Base-by-base conservation (phyloP, 345 rosid species). In the Punica granatum region DNA sequence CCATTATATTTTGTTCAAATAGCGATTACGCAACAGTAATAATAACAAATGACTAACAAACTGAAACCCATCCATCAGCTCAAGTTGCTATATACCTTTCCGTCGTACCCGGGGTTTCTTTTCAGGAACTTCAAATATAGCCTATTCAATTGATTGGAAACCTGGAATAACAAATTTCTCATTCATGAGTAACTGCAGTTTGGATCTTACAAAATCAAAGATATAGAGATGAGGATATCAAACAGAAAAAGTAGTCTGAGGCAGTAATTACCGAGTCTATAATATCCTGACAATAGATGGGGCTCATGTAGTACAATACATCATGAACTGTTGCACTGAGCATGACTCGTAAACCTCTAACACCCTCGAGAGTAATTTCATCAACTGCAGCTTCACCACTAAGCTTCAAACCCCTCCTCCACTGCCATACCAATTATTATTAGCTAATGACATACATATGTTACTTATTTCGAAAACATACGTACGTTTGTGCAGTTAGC, bases 331-430 rank as follows among this genome's bases (percentile, higher is more conserved):
- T 94, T 62, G 98, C 99, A 68, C 99, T 84, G 76, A 94, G 82
- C 85, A 74, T 89, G 69, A 84, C 85, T 39, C 98, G 95, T 71
- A 94, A 78, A 65, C 96, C 92, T 18, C 90, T 83, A 23, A 94
- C 99, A 75, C 99, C 99, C 67, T 94, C 98, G 71, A 94, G 81
- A 70, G 99, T 94, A 76, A 87, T 85, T 74, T 89, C 91, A 42
- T 94, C 99, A 51, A 94, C 98, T 33, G 96, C 96, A 74, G 92
- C 67, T 81, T 94, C 99, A 66, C 99, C 89, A 72, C 99, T 85
- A 51, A 94, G 93, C 83, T 89, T 94, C 88, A 94, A 82, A 63
- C 98, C 97, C 75, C 85, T 91, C 79, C 99, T 89, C 98, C 99
- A 94, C 99, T 94, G 84, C 58, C 71, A 81, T 59, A 71, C 28